phyloP scores from a whole-genome alignment of 306 rosid species.

The Myrica gale region DNA sequence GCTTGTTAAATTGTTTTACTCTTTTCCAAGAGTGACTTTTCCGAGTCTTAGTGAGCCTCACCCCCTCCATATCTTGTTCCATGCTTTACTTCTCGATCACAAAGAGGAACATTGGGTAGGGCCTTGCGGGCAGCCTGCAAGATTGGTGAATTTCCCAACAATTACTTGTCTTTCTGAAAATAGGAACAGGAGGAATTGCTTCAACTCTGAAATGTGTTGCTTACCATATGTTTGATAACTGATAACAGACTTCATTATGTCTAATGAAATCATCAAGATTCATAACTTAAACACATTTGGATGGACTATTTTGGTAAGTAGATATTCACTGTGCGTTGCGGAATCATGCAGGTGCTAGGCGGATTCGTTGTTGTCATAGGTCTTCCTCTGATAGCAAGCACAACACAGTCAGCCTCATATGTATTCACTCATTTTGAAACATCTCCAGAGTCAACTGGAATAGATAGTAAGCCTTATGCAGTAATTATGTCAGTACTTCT shows the following conservation, averaged over 20 bases:
- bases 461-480: not conserved
- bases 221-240: too few species aligned
- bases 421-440: slow-evolving; percentile 13
- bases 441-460: slow-evolving; percentile 9
- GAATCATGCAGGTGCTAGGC: slow-evolving; percentile 4
- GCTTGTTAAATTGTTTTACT: not conserved
- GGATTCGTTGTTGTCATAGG: not conserved
- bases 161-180: not conserved
- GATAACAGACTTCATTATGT: too few species aligned
- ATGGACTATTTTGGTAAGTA: too few species aligned
- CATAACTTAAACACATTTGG: too few species aligned
- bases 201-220: too few species aligned
- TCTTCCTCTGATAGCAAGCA: slow-evolving; percentile 1
- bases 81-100: not conserved
- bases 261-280: too few species aligned
- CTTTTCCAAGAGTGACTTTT: too few species aligned
- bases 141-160: not conserved
- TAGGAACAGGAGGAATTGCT: not conserved
- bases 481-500: not conserved
- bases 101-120: not conserved
- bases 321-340: not conserved
- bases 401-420: slow-evolving; percentile 9
- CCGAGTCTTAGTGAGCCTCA: not conserved
- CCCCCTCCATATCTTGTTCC: not conserved
- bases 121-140: not conserved